Evolutionary conservation across 345 rosid species (phyloP).

Genomic region (Toxicodendron radicans): DNA sequence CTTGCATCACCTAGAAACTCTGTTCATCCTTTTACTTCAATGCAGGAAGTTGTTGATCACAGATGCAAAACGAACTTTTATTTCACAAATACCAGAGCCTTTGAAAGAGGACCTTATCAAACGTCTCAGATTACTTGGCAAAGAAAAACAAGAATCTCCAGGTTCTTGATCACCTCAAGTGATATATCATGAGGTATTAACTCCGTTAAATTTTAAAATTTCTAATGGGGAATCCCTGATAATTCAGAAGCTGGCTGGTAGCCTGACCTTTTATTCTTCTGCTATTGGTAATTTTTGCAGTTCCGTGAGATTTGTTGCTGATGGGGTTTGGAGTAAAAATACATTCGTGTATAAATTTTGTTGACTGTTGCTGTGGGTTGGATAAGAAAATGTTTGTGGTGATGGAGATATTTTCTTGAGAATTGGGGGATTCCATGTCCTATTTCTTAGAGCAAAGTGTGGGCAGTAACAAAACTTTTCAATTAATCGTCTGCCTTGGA

Average conservation of each 20-base stretch:
- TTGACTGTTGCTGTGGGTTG: slow-evolving; percentile 9
- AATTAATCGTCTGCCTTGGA: slow-evolving; percentile 2
- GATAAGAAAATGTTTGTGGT: not conserved
- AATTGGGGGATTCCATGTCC: slow-evolving; percentile 14
- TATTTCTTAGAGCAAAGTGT: slow-evolving; percentile 14
- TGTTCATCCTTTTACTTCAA: not conserved
- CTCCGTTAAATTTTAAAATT: not conserved
- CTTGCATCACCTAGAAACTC: not conserved
- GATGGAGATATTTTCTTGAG: slow-evolving; percentile 19
- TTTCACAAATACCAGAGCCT: slow-evolving; percentile 63
- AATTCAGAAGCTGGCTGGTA: not conserved
- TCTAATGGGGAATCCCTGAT: not conserved
- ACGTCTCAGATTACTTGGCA: slow-evolving; percentile 47
- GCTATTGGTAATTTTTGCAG: slow-evolving; percentile 29
- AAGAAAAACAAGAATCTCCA: slow-evolving; percentile 33
- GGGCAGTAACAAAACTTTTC: slow-evolving; percentile 15
- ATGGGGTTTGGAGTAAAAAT: slow-evolving; percentile 5
- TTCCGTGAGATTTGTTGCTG: slow-evolving; percentile 15
- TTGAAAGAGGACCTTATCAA: slow-evolving; percentile 69
- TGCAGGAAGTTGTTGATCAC: slow-evolving; percentile 72
- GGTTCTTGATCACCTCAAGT: slow-evolving; percentile 25
- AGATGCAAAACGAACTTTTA: slow-evolving; percentile 58
- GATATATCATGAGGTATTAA: slow-evolving; percentile 17
- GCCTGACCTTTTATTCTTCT: not conserved
- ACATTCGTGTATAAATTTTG: slow-evolving; percentile 20